Conservation (phyloP, 805 yeast species). For the Cyberlindnera maritima region DNA sequence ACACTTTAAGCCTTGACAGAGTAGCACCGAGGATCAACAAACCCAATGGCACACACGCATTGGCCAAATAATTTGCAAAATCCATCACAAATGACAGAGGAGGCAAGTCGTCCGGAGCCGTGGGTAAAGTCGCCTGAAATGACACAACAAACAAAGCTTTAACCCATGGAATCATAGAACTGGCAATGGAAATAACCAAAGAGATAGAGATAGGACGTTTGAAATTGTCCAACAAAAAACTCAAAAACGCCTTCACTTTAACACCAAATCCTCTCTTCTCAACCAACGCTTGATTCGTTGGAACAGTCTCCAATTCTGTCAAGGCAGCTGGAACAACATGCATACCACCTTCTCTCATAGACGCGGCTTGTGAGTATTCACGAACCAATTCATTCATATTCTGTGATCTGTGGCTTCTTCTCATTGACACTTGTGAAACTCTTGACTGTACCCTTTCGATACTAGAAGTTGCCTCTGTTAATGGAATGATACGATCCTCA, state of each 20-base stretch:
- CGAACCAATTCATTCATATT: conserved; percentile 44
- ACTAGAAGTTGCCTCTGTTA: conserved; percentile 7
- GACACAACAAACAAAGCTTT: conserved; percentile 66
- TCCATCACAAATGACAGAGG: conserved; percentile 87
- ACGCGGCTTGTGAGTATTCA: conserved; percentile 37
- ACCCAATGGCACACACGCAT: conserved; percentile 90
- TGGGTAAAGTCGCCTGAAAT: conserved; percentile 42
- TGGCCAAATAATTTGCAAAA: conserved; percentile 72
- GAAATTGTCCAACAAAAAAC: conserved; percentile 49
- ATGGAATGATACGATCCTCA: conserved; percentile 9
- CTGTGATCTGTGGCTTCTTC: conserved; percentile 29
- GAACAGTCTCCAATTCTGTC: conserved; percentile 20
- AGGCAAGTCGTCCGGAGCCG: conserved; percentile 86
- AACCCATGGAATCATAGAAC: conserved; percentile 87
- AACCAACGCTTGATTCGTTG: neutral
- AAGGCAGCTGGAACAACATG: conserved; percentile 20
- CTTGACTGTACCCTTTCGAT: conserved; percentile 16
- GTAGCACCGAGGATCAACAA: conserved; percentile 84
- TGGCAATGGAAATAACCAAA: conserved; percentile 57
- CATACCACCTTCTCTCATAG: conserved; percentile 15
- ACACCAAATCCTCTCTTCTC: neutral
- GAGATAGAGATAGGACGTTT: conserved; percentile 73
- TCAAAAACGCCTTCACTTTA: conserved; percentile 12
- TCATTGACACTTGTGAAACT: conserved; percentile 11
- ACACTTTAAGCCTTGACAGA: conserved; percentile 68